Evolutionary conservation across 352 stramenopile genomes (phyloP), one percentile per base, ranked within the genome.

Genomic region (Globisporangium sylvaticum): DNA sequence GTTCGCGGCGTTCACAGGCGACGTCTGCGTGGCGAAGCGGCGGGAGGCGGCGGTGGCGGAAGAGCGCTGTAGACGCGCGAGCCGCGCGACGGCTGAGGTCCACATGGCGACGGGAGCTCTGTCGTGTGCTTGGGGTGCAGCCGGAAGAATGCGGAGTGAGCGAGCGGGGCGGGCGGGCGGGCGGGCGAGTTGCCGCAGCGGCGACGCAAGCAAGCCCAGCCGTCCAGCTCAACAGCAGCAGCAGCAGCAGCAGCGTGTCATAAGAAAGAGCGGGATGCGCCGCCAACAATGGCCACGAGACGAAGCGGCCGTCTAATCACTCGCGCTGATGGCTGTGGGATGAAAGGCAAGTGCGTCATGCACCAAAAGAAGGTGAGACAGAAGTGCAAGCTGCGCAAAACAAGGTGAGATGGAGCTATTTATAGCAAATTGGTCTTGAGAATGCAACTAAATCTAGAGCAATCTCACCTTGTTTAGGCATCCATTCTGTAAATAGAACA

Each of bases 21-120:
- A 31, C 15, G 64, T 55, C 48, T 69, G 64, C 46, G 64, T 54
- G 31, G 64, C 57, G 52, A 69, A 69, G 46, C 22, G 12, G 64
- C 64, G 58, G 29, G 31, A 37, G 31, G 31, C 31, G 31, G 6
- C 27, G 9, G 34, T 4, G 46, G 34, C 18, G 6, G 64, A 22
- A n/a, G 57, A 10, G 64, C 22, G 39, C n/a, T 50, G 55, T 55
- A 63, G 18, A 5, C 63, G 63, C 42, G 63, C 55, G 42, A 68
- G 64, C 29, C 64, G 64, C 7, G 64, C 37, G 55, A 34, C 56
- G 31, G 50, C 59, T 29, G 59, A 56, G 44, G 37, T 62, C 39
- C 62, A 67, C 62, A 67, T 67, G 46, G 50, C 31, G 58, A 66
- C 42, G 15, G 48, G 3, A 20, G 32, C 18, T 44, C 34, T 50